Evolutionary conservation across 73 alveolate species (phyloP).

Genomic region (Tetrahymena elliotti): DNA sequence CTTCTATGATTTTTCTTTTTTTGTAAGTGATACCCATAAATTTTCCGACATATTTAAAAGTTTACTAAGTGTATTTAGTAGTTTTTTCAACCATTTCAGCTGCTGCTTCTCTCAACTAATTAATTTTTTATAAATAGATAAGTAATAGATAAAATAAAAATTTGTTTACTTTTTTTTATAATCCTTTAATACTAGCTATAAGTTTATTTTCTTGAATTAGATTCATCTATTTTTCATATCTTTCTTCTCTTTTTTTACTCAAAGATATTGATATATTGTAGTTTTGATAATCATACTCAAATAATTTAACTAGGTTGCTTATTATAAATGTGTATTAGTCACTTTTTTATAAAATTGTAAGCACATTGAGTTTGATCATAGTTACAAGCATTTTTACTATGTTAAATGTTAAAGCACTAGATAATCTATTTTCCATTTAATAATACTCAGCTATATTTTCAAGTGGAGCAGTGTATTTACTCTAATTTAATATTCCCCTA

Average conservation of each 20-base stretch:
- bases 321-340: background rate
- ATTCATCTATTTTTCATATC: background rate
- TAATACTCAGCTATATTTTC: background rate
- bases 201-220: background rate
- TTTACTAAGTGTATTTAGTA: background rate
- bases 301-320: background rate
- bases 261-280: background rate
- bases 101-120: background rate
- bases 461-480: background rate
- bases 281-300: background rate
- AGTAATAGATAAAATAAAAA: no score
- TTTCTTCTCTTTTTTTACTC: background rate
- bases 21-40: background rate
- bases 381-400: background rate
- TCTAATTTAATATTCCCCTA: background rate
- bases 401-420: background rate
- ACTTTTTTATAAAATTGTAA: background rate
- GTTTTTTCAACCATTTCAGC: background rate
- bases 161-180: background rate
- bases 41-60: background rate
- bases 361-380: background rate
- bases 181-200: background rate
- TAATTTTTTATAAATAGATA: background rate
- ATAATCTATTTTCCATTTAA: background rate
- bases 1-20: slow-evolving; percentile 10